Percentiles rank a stretch among this genome's conserved stretches.
These are phyloP conservation scores for Herpetospermum pedunculosum DNA, from an alignment of 306 rosid species.

Conservation along the genomic window DNA sequence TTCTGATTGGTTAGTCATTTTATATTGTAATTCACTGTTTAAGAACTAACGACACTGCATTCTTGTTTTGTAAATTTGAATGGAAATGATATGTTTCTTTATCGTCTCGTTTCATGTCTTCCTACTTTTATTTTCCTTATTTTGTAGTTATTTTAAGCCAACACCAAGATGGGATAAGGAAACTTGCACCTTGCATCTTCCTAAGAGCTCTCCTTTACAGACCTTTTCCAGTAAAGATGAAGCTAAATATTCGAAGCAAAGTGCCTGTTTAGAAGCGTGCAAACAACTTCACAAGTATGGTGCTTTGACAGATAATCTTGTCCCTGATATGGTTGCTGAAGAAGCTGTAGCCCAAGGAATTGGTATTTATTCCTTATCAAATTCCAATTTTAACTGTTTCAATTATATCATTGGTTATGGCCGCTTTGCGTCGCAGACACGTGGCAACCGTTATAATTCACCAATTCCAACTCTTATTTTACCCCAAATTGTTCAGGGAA, in stretches of 20 bases:
- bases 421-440: background rate
- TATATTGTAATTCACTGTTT: background rate
- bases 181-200: constrained; percentile 48
- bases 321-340: constrained; percentile 49
- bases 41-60: constrained; percentile 1
- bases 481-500: constrained; percentile 23
- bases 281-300: constrained; percentile 70
- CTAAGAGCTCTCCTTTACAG: constrained; percentile 64
- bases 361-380: constrained; percentile 29
- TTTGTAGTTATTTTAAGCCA: constrained; percentile 68
- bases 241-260: constrained; percentile 35
- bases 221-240: constrained; percentile 35
- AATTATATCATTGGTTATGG: background rate
- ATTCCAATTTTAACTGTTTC: background rate
- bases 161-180: constrained; percentile 58
- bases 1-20: constrained; percentile 55
- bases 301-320: constrained; percentile 71
- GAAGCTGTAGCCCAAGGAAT: constrained; percentile 32
- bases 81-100: background rate
- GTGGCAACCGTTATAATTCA: background rate
- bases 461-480: constrained; percentile 6
- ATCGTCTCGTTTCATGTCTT: background rate
- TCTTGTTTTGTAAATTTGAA: background rate
- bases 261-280: constrained; percentile 87
- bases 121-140: constrained; percentile 2